Evolutionary conservation across 345 rosid species (phyloP), one percentile per base, ranked within the genome.

Genomic region (Camelina sativa): DNA sequence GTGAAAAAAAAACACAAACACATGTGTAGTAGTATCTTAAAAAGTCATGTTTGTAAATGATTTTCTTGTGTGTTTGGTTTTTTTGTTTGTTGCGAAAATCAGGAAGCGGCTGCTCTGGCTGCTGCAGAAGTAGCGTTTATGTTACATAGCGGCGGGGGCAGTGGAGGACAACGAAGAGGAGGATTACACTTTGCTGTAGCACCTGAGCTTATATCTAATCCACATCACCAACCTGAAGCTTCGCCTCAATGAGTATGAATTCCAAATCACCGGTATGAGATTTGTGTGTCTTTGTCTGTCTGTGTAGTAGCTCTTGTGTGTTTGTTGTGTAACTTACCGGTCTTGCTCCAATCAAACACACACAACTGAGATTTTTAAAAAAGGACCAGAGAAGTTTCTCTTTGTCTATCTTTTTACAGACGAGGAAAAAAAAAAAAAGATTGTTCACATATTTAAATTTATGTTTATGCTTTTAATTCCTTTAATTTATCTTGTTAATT

Each of bases 101-200:
- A 95, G 99, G 99, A 95, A 85, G 96, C 97, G 11, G 92, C 96
- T 6, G 96, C 95, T 19, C 63, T 88, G 35, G 93, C 93, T 22
- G 97, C 96, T 2, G 84, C 93, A 32, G 97, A 92, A 77, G 96
- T 90, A 71, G 96, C 98, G 28, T 92, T 89, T 78, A 89, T 95
- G 89, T 66, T 95, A 65, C 99, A 87, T 59, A 60, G 11, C 20
- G 30, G 80, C 3, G 90, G 88, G 51, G 91, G 85, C 34, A 82
- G 60, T 12, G 84, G 90, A 11, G 92, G 90, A 65, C 93, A 86
- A 54, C 91, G 71, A 3, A 47, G 79, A 37, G 83, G 80, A 56
- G 97, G 92, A 57, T 19, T 92, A 76, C 97, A 91, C 38, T 84
- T 95, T 64, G 75, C 88, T 5, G 82, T 95, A 67, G 86, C 90